These are phyloP conservation scores for Sugiyamaella grinbergsii DNA, from an alignment of 1,139 yeast genomes.

Conservation along the genomic window DNA sequence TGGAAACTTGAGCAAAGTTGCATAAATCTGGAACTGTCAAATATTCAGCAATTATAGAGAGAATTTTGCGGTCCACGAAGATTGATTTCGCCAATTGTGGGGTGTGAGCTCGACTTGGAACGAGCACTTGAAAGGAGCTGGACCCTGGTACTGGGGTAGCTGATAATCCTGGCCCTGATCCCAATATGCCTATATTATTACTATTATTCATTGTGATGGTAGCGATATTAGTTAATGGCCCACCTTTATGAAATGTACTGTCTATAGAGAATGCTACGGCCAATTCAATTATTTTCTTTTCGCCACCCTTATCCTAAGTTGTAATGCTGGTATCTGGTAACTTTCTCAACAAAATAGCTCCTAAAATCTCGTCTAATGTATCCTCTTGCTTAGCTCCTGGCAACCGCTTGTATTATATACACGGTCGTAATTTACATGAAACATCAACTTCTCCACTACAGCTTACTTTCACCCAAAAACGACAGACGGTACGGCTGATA, in stretches of 20 bases:
- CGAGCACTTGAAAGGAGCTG: slow-evolving; percentile 8
- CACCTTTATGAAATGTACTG: too few species aligned
- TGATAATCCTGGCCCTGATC: neutral
- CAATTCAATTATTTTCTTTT: neutral
- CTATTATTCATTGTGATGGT: neutral
- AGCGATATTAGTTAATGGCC: too few species aligned
- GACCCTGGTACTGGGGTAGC: neutral
- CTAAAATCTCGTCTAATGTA: neutral
- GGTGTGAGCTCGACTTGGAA: slow-evolving; percentile 4
- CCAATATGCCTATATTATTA: neutral
- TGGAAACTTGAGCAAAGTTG: slow-evolving; percentile 41
- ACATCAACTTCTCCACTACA: slow-evolving; percentile 2
- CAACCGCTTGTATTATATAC: too few species aligned
- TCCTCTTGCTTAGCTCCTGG: too few species aligned
- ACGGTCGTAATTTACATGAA: slow-evolving; percentile 4
- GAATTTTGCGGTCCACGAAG: slow-evolving; percentile 1
- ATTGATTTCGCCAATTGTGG: slow-evolving; percentile 7
- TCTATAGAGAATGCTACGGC: neutral
- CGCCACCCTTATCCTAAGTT: too few species aligned
- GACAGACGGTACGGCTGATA: slow-evolving; percentile 5
- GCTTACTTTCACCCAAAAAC: too few species aligned
- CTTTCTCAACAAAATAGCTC: neutral
- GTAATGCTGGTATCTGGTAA: too few species aligned
- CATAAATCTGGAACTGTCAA: slow-evolving; percentile 37
- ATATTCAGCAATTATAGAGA: slow-evolving; percentile 24